Conservation (phyloP, 1,284 basidiomycete genomes). For the Rhodotorula sp. region DNA sequence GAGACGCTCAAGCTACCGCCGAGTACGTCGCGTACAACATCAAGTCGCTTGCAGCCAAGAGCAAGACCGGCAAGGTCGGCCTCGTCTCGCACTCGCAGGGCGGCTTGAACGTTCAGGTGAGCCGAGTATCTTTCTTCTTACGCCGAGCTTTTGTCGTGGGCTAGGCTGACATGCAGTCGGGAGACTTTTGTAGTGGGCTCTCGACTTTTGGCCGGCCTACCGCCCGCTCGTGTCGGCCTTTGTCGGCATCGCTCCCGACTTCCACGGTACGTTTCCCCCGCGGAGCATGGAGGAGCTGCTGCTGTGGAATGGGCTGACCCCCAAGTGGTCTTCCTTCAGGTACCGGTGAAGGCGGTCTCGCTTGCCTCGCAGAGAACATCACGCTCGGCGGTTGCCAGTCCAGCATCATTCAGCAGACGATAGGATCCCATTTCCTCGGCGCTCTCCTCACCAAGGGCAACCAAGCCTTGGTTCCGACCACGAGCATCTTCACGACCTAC, state of each 20-base stretch:
- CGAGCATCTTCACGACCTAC: conserved; percentile 17
- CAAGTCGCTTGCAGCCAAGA: conserved; percentile 41
- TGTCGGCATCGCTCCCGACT: conserved; percentile 46
- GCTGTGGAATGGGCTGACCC: neutral
- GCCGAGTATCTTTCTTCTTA: neutral
- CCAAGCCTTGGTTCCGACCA: conserved; percentile 46
- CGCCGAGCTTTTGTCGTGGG: neutral
- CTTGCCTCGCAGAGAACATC: conserved; percentile 14
- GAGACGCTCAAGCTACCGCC: conserved; percentile 46
- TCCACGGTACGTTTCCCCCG: conserved; percentile 34
- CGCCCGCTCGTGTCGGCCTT: conserved; percentile 42
- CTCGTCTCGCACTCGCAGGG: conserved; percentile 49
- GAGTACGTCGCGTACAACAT: conserved; percentile 49
- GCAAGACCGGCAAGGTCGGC: conserved; percentile 45
- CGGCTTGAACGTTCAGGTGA: conserved; percentile 40
- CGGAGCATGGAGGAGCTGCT: neutral
- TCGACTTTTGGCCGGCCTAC: conserved; percentile 46
- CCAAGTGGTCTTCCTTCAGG: neutral
- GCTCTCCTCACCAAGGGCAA: conserved; percentile 41
- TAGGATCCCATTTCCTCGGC: conserved; percentile 43
- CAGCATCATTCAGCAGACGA: conserved; percentile 45
- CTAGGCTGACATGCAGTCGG: neutral
- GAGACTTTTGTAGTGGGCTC: conserved; percentile 43
- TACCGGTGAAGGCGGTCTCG: conserved; percentile 12
- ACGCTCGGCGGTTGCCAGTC: conserved; percentile 24